A percentile compares a stretch with the other conserved stretches of the same genome.
These are phyloP conservation scores for Saccharum spontaneum DNA, from an alignment of 176 grass and related monocot genomes.

Conservation along the genomic window DNA sequence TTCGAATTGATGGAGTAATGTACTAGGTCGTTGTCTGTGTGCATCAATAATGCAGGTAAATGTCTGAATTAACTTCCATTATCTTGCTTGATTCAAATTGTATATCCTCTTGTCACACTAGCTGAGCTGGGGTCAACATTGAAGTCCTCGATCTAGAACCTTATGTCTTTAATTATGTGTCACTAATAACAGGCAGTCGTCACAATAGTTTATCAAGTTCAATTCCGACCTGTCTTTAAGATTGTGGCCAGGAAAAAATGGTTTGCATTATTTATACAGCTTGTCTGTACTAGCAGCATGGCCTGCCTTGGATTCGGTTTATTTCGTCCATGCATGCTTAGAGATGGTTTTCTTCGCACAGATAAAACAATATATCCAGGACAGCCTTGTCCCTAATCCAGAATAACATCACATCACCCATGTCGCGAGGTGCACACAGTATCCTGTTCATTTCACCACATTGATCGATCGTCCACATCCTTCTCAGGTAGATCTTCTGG, in stretches of 20 bases:
- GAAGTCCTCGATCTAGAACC: too few species aligned
- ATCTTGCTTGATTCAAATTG: too few species aligned
- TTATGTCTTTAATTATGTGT: too few species aligned
- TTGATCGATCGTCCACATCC: background rate
- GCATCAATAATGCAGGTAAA: too few species aligned
- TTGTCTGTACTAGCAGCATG: background rate
- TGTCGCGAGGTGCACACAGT: too few species aligned
- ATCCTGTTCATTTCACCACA: background rate
- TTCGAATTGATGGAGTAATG: too few species aligned
- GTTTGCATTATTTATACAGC: background rate
- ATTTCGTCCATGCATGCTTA: background rate
- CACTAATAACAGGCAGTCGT: background rate
- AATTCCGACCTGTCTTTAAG: background rate
- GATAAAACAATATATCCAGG: background rate
- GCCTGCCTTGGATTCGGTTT: background rate
- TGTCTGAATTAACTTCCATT: too few species aligned
- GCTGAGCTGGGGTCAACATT: too few species aligned
- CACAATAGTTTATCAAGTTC: background rate
- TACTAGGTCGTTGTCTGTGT: too few species aligned
- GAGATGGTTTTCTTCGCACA: background rate
- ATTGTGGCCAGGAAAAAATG: background rate
- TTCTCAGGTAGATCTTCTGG: background rate
- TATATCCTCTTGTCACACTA: too few species aligned
- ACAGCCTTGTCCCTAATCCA: background rate
- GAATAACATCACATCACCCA: background rate